Conservation (phyloP, 441 rosid genomes). For the Brassica hybrid region DNA sequence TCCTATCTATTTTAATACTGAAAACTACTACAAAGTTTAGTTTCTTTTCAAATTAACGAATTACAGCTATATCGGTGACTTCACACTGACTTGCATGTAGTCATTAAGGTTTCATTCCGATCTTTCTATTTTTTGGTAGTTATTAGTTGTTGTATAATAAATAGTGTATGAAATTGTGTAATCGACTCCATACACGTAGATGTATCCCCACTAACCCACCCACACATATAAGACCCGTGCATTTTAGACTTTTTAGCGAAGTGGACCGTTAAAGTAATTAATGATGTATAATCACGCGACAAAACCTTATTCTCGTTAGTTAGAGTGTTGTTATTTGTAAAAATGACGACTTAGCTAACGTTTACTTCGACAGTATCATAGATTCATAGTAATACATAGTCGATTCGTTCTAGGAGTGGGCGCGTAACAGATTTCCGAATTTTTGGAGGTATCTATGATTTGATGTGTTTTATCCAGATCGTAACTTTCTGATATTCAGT, state of each 20-base stretch:
- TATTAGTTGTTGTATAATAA: slow-evolving; percentile 25
- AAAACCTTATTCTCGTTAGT: neutral
- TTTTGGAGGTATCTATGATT: no score
- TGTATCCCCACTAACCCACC: neutral
- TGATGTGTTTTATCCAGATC: no score
- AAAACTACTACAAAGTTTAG: neutral
- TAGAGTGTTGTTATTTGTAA: slow-evolving; percentile 3
- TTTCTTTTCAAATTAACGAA: neutral
- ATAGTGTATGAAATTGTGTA: slow-evolving; percentile 6
- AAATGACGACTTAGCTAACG: neutral
- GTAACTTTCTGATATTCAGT: no score
- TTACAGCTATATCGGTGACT: neutral
- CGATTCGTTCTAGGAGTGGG: no score
- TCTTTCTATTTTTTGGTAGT: slow-evolving; percentile 6
- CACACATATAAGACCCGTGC: slow-evolving; percentile 4
- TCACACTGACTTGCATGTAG: neutral
- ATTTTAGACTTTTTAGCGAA: neutral
- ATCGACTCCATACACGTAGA: slow-evolving; percentile 2
- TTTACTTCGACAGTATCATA: slow-evolving; percentile 3
- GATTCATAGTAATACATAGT: neutral
- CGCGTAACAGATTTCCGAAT: no score
- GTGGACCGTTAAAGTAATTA: neutral
- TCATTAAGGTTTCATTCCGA: slow-evolving; percentile 6
- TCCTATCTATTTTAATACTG: neutral
- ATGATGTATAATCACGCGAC: neutral